Percentiles rank a stretch among this genome's conserved stretches.
Evolutionary conservation across 169 alveolate species (phyloP).

Genomic region (Amoebophrya sp.): DNA sequence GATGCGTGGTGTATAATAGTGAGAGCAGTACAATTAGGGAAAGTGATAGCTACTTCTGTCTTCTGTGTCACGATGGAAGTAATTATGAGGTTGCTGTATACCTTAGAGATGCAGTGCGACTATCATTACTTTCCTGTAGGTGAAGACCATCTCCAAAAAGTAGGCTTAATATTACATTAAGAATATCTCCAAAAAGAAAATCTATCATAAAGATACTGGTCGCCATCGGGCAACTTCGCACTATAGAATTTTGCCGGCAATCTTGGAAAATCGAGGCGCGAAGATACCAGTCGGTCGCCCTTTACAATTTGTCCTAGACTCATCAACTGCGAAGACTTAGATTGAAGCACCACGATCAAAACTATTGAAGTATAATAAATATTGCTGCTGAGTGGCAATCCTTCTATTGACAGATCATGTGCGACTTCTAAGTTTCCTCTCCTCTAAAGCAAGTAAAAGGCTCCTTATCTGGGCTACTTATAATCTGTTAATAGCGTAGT

Average conservation of each 20-base stretch:
- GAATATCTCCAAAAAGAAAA: background rate
- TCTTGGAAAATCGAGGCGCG: background rate
- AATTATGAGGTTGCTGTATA: background rate
- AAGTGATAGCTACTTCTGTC: background rate
- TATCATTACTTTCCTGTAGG: too few species aligned
- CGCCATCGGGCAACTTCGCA: background rate
- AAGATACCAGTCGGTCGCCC: background rate
- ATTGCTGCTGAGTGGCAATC: background rate
- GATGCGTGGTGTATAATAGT: background rate
- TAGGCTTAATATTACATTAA: background rate
- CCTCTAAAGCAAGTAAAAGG: background rate
- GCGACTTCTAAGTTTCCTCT: background rate
- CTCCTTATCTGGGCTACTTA: background rate
- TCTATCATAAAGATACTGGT: background rate
- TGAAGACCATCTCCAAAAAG: too few species aligned
- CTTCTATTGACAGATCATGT: too few species aligned
- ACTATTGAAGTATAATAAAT: background rate
- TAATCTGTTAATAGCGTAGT: background rate
- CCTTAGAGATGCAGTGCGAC: too few species aligned
- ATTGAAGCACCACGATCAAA: too few species aligned
- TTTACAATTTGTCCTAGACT: background rate
- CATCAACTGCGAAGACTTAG: background rate
- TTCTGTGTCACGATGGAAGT: background rate
- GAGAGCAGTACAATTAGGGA: background rate
- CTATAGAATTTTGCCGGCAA: background rate